Evolutionary conservation across 345 rosid genomes (phyloP), one percentile per base, ranked within the genome.

Genomic region (Linum trigynum): DNA sequence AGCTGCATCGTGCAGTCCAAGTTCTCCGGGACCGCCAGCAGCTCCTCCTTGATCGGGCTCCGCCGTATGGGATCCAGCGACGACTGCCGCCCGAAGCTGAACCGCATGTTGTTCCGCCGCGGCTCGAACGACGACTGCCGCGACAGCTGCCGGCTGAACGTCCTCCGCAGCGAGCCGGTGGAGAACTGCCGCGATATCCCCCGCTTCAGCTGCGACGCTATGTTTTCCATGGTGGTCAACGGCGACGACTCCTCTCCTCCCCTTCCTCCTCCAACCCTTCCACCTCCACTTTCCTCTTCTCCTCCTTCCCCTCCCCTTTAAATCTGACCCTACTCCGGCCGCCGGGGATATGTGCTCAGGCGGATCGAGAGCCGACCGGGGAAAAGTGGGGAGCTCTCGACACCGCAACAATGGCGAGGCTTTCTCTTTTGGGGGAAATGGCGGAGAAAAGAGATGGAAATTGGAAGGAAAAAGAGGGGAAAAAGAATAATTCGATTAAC

Each of bases 1-100:
- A 94, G 68, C 73, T 94, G 97, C 95, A 90, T 90, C 17, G 99
- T 94, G 4, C 79, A 79, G 78, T 94, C 99, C 12, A 94, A 81
- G 71, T 94, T 90, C 84, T 88, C 99, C 15, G 99, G 99, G 4
- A 94, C 96, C 8, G 86, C 0, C 62, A 90, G 53, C 43, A n/a
- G 80, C 48, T 81, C 82, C 42, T 77, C 82, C 36, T 40, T 66
- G 2, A 59, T 76, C 14, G 86, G 84, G 38, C 86, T 86, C 63
- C 99, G 67, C 50, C 92, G 73, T 6, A 90, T 82, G 38, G 95
- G 95, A 70, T 90, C 97, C 7, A 90, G 78, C 45, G 97, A 90
- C 0, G 95, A 90, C 72, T 90, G 95, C 45, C 95, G 74, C 0
- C 97, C 92, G 61, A 90, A 86, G 71, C 97, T 88, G 77, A 90